Evolutionary conservation across 1,139 yeast species (phyloP).

Genomic region (Saccharomyces uvarum): DNA sequence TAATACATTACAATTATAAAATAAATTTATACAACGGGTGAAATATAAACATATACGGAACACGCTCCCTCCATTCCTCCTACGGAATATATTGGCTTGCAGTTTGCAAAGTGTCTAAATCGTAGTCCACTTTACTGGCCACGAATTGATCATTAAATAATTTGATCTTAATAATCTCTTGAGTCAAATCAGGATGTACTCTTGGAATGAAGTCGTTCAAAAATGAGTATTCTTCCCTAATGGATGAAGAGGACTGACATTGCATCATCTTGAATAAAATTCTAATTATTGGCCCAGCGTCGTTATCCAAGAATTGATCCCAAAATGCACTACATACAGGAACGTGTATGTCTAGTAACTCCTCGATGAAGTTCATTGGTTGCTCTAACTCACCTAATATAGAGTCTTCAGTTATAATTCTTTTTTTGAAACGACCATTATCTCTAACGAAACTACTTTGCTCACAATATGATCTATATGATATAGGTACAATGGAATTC

Average conservation of each 20-base stretch:
- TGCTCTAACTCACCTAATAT: not conserved
- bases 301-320: constrained; percentile 13
- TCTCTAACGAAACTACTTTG: constrained; percentile 10
- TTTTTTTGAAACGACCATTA: constrained; percentile 9
- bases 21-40: not conserved
- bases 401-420: not conserved
- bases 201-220: constrained; percentile 12
- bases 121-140: constrained; percentile 18
- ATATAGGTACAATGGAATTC: constrained; percentile 15
- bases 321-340: constrained; percentile 19
- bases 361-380: constrained; percentile 11
- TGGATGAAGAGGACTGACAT: constrained; percentile 14
- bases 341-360: constrained; percentile 16
- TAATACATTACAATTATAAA: not conserved
- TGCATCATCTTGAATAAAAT: constrained; percentile 12
- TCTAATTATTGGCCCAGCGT: constrained; percentile 11
- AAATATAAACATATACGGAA: not conserved
- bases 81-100: constrained; percentile 12
- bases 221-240: constrained; percentile 11
- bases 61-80: not conserved
- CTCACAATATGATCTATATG: constrained; percentile 15
- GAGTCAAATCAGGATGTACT: constrained; percentile 13
- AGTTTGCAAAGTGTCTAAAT: constrained; percentile 16
- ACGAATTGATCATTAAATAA: constrained; percentile 15
- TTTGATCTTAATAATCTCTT: constrained; percentile 14